phyloP scores from a whole-genome alignment of 2,329 filamentous ascomycete genomes.

The Cladosporium sp. region DNA sequence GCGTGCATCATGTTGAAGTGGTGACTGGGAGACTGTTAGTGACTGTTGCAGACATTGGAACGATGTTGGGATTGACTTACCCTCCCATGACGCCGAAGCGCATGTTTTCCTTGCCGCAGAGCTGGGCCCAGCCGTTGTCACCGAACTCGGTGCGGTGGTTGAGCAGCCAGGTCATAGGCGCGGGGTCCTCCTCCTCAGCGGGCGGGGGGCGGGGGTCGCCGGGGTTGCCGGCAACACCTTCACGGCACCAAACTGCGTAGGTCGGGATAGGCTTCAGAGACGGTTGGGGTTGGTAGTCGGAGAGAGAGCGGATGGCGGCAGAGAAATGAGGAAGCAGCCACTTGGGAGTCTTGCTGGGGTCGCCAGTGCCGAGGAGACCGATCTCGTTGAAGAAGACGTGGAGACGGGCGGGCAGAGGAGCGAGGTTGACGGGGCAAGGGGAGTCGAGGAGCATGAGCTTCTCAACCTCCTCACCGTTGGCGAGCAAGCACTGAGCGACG shows the following conservation, averaged over 20 bases:
- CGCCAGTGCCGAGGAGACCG: conserved; percentile 61
- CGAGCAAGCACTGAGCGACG: conserved; percentile 43
- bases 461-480: conserved; percentile 44
- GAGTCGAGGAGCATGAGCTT: conserved; percentile 49
- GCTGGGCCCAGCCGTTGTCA: conserved; percentile 63
- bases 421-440: conserved; percentile 47
- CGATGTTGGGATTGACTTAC: neutral
- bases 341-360: conserved; percentile 55
- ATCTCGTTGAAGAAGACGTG: conserved; percentile 68
- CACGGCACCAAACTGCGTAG: conserved; percentile 64
- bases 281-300: conserved; percentile 60
- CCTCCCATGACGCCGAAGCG: conserved; percentile 61
- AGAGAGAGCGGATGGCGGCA: conserved; percentile 60
- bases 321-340: conserved; percentile 71
- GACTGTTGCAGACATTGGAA: neutral
- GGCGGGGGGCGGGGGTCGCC: conserved; percentile 58
- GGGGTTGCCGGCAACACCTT: conserved; percentile 62
- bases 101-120: conserved; percentile 56
- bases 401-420: conserved; percentile 48
- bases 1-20: conserved; percentile 71
- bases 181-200: conserved; percentile 50
- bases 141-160: conserved; percentile 68
- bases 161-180: conserved; percentile 58
- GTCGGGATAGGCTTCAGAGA: conserved; percentile 58
- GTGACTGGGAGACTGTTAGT: conserved; percentile 36